Conservation (phyloP, 768 basidiomycete species). For the Phallus indusiatus region DNA sequence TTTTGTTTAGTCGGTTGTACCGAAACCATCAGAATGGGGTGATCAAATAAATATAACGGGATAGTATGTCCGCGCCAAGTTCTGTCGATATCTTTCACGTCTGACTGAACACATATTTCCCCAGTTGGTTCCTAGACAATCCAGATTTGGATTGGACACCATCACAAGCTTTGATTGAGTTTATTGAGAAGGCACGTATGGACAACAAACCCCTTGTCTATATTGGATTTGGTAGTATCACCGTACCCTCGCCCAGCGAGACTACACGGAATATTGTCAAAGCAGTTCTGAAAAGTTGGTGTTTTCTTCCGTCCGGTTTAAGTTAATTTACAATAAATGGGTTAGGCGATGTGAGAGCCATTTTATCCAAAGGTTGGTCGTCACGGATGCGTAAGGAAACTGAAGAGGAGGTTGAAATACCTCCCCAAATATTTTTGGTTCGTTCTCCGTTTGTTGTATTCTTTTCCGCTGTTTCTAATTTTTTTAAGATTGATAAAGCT, state of each 20-base stretch:
- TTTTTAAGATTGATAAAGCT: constrained; percentile 43
- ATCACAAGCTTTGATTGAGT: constrained; percentile 37
- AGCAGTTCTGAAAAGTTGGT: constrained; percentile 49
- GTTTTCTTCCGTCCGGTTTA: not conserved
- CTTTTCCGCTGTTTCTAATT: not conserved
- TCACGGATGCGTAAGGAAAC: constrained; percentile 38
- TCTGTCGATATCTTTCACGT: not conserved
- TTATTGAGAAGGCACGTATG: constrained; percentile 44
- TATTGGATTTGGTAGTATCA: constrained; percentile 64
- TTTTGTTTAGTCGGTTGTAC: constrained; percentile 39
- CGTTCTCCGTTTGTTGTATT: constrained; percentile 8
- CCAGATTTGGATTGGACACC: constrained; percentile 51
- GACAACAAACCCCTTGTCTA: constrained; percentile 58
- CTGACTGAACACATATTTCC: constrained; percentile 1
- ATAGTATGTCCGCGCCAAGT: constrained; percentile 30
- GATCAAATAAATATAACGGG: constrained; percentile 48
- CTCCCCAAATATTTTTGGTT: constrained; percentile 40
- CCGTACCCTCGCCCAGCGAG: constrained; percentile 47
- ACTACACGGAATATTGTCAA: constrained; percentile 48
- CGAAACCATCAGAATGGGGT: constrained; percentile 63
- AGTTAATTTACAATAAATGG: not conserved
- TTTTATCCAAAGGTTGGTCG: constrained; percentile 63
- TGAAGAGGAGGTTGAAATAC: constrained; percentile 33
- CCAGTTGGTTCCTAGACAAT: constrained; percentile 58
- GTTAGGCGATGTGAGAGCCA: constrained; percentile 53